Percentiles rank a stretch among this genome's conserved stretches.
Conservation (phyloP, 306 rosid genomes). For the Lathyrus sativus region DNA sequence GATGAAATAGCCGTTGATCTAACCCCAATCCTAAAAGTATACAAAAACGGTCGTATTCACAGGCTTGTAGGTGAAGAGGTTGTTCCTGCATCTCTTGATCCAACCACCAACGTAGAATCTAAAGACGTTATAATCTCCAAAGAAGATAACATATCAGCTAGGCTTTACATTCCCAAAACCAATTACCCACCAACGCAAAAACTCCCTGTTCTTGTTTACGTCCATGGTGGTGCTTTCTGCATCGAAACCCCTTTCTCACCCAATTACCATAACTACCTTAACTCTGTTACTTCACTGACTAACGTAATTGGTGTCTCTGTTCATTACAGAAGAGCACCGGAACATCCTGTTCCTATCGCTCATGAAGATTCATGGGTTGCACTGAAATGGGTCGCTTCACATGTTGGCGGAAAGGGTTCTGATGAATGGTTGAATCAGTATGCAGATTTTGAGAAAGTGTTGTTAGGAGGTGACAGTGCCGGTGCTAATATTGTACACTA, state of each 20-base stretch:
- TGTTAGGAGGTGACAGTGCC: constrained; percentile 71
- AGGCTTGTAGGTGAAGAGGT: constrained; percentile 44
- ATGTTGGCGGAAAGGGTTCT: constrained; percentile 47
- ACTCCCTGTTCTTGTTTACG: constrained; percentile 63
- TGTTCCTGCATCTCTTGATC: constrained; percentile 43
- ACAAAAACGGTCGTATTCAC: constrained; percentile 57
- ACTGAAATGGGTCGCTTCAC: constrained; percentile 65
- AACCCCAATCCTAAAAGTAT: constrained; percentile 49
- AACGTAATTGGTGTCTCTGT: constrained; percentile 65
- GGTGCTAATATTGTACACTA: constrained; percentile 67
- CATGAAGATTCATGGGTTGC: constrained; percentile 68
- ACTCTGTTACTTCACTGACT: constrained; percentile 45
- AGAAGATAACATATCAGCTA: constrained; percentile 47
- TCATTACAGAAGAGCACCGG: constrained; percentile 73
- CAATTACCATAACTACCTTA: constrained; percentile 47
- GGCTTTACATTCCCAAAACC: constrained; percentile 57
- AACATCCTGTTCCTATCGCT: constrained; percentile 57
- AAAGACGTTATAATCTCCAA: constrained; percentile 59
- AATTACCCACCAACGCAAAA: constrained; percentile 30
- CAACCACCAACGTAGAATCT: constrained; percentile 52
- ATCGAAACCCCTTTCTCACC: constrained; percentile 61
- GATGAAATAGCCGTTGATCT: constrained; percentile 41
- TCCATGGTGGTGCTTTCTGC: constrained; percentile 78
- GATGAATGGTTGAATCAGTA: constrained; percentile 56
- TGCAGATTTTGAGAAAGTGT: constrained; percentile 53